phyloP scores from a whole-genome alignment of 1,284 basidiomycete genomes.

The Rhizopogon parksii region DNA sequence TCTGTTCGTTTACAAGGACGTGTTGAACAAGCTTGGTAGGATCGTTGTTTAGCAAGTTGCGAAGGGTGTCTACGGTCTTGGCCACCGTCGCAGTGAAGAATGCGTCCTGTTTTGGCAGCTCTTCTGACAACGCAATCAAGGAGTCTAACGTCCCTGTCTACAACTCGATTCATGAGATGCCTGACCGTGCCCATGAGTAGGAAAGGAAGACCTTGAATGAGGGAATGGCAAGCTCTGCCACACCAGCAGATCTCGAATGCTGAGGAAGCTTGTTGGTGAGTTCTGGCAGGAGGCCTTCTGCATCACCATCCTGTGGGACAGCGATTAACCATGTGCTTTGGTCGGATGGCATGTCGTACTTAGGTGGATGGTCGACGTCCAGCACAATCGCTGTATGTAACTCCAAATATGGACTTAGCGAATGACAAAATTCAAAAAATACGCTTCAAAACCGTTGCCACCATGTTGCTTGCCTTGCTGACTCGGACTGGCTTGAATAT shows the following conservation, averaged over 20 bases:
- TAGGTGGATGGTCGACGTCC: neutral
- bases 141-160: constrained; percentile 94
- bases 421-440: constrained; percentile 10
- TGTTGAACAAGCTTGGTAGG: constrained; percentile 78
- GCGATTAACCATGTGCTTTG: constrained; percentile 79
- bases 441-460: constrained; percentile 6
- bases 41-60: constrained; percentile 88
- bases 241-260: constrained; percentile 43
- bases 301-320: constrained; percentile 69
- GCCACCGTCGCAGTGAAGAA: constrained; percentile 83
- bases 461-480: constrained; percentile 9
- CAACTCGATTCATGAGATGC: constrained; percentile 15
- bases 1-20: constrained; percentile 75
- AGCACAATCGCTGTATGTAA: neutral
- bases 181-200: constrained; percentile 2
- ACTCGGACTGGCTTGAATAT: constrained; percentile 5
- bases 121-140: constrained; percentile 86
- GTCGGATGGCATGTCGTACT: constrained; percentile 67
- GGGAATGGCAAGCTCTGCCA: constrained; percentile 60
- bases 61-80: constrained; percentile 92
- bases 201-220: constrained; percentile 62
- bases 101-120: constrained; percentile 88
- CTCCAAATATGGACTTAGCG: constrained; percentile 15
- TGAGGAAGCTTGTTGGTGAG: constrained; percentile 49
- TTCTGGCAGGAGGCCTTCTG: constrained; percentile 62